A percentile compares a stretch with the other conserved stretches of the same genome.
Evolutionary conservation across 371 early-diverging fungal species (phyloP).

Genomic region (Syncephalastrum contaminatum): DNA sequence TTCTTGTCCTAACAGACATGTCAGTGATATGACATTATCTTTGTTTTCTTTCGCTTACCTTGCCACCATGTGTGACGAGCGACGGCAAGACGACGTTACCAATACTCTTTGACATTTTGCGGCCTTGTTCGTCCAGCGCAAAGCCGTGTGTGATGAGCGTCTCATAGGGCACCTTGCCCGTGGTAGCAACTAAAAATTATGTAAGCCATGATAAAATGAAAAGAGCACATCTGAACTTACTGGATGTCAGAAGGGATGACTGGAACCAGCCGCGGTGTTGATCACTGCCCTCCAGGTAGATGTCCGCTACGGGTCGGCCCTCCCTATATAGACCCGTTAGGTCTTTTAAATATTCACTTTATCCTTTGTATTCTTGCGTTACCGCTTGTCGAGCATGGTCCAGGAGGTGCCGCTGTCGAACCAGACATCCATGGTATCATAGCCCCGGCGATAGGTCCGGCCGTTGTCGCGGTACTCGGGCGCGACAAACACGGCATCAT

Average conservation of each 20-base stretch:
- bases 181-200: slow-evolving; percentile 59
- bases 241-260: slow-evolving; percentile 86
- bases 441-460: slow-evolving; percentile 57
- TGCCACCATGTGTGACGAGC: slow-evolving; percentile 69
- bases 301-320: slow-evolving; percentile 66
- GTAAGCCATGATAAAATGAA: no score
- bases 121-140: slow-evolving; percentile 84
- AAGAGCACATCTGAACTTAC: slow-evolving; percentile 33
- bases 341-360: slow-evolving; percentile 7
- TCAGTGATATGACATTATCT: no score
- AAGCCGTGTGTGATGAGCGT: slow-evolving; percentile 93
- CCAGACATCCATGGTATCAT: slow-evolving; percentile 96
- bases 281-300: slow-evolving; percentile 93
- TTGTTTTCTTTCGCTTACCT: slow-evolving; percentile 24
- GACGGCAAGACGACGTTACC: slow-evolving; percentile 88
- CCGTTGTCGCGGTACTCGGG: slow-evolving; percentile 61
- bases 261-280: slow-evolving; percentile 99
- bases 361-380: neutral
- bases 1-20: slow-evolving; percentile 47
- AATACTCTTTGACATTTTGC: slow-evolving; percentile 94
- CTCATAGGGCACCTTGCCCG: slow-evolving; percentile 78
- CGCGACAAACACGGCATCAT: slow-evolving; percentile 68
- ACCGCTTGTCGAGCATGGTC: slow-evolving; percentile 57
- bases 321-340: slow-evolving; percentile 2
- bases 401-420: slow-evolving; percentile 93